Percentiles rank a stretch among this genome's conserved stretches.
Evolutionary conservation across 495 filamentous ascomycete species (phyloP).

Genomic region (Penicillium atrosanguineum): DNA sequence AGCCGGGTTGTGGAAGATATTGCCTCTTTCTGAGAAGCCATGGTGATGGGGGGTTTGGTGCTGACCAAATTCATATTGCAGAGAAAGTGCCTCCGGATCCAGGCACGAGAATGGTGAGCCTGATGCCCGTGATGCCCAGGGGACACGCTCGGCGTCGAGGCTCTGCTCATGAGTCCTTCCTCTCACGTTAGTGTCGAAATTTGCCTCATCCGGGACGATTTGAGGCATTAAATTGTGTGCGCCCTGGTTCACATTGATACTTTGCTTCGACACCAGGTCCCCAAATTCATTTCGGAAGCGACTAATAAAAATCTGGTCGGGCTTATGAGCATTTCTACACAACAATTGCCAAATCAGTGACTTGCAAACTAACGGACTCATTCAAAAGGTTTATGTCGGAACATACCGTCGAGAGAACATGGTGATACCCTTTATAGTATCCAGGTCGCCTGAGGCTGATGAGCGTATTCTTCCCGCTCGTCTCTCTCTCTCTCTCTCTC

Average conservation of each 20-base stretch:
- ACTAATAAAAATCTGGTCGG: not conserved
- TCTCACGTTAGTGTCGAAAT: too few relatives aligned
- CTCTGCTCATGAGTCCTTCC: not conserved
- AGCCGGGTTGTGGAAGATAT: not conserved
- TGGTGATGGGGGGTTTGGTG: not conserved
- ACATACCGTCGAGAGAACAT: not conserved
- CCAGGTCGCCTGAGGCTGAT: too few relatives aligned
- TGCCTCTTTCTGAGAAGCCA: not conserved
- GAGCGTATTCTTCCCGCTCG: too few relatives aligned
- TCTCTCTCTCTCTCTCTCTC: too few relatives aligned
- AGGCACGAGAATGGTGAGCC: not conserved
- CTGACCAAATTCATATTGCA: not conserved
- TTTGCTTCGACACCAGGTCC: not conserved
- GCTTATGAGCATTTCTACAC: not conserved
- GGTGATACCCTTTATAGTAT: too few relatives aligned
- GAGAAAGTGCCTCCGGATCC: not conserved
- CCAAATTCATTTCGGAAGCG: not conserved
- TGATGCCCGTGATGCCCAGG: not conserved
- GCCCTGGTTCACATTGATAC: too few relatives aligned
- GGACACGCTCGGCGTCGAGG: not conserved
- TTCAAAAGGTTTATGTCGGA: not conserved
- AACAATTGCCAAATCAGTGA: not conserved
- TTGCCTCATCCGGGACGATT: too few relatives aligned
- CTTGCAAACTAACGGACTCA: not conserved
- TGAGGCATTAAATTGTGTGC: too few relatives aligned